Conservation (phyloP, 768 basidiomycete species). For the Trametes punicea region DNA sequence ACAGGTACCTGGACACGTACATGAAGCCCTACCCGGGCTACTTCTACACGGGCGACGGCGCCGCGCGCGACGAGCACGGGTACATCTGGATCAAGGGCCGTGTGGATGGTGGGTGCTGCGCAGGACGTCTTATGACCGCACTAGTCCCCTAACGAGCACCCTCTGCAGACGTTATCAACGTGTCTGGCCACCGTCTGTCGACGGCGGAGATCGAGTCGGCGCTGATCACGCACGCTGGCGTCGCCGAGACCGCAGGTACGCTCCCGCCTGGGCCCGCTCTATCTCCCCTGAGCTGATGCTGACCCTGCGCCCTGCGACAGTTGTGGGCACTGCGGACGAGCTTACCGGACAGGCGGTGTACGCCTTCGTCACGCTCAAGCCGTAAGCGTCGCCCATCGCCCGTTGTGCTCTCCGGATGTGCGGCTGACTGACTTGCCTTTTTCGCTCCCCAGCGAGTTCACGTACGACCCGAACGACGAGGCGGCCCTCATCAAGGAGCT, state of each 20-base stretch:
- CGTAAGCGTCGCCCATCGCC: slow-evolving; percentile 51
- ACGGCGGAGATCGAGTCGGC: slow-evolving; percentile 99
- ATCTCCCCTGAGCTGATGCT: neutral
- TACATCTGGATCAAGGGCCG: slow-evolving; percentile 99
- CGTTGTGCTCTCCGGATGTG: neutral
- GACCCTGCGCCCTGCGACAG: slow-evolving; percentile 31
- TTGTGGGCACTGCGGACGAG: slow-evolving; percentile 84
- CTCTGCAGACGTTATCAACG: slow-evolving; percentile 86
- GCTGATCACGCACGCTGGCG: slow-evolving; percentile 89
- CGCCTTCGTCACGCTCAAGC: slow-evolving; percentile 93
- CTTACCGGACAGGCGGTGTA: slow-evolving; percentile 92
- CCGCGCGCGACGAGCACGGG: slow-evolving; percentile 88
- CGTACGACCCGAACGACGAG: slow-evolving; percentile 70
- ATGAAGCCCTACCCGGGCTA: slow-evolving; percentile 85
- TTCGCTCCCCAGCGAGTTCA: slow-evolving; percentile 62
- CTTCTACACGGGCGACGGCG: slow-evolving; percentile 98
- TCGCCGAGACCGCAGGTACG: slow-evolving; percentile 87
- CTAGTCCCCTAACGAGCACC: neutral
- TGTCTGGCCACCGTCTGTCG: slow-evolving; percentile 93
- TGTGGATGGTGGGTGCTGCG: slow-evolving; percentile 68
- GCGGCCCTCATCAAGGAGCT: slow-evolving; percentile 77
- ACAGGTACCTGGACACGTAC: slow-evolving; percentile 72
- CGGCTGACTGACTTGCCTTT: too few relatives aligned
- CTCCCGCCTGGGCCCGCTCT: neutral
- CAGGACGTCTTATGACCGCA: neutral